Base-by-base conservation (phyloP, 2,329 filamentous ascomycete genomes). In the Karstenula rhodostoma region DNA sequence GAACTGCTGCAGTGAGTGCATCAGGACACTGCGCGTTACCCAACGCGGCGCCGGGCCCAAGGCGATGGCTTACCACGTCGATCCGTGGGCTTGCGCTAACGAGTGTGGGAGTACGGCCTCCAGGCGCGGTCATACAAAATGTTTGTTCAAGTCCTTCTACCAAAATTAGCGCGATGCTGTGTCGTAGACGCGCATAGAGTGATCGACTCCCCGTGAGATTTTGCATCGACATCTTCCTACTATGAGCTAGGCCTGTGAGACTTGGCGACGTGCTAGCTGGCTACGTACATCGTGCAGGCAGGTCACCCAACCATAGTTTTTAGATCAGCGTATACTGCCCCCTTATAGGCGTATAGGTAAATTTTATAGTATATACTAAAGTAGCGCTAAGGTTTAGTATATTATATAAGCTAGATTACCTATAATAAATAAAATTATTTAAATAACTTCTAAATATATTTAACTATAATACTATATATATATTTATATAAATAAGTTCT, bases 1-100 rank as follows among this genome's bases (percentile, higher is more conserved):
- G 29, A 55, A 55, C 52, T 55, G 52, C 42, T 46, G 52, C 52
- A 55, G 40, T 17, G 42, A 25, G 32, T 46, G 52, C 52, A 9
- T 46, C 52, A 55, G 52, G 29, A 35, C 19, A 33, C 27, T 4
- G 52, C 19, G 27, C 52, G 29, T 46, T 46, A 12, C 52, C 42
- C 27, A 55, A 55, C 13, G 42, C 29, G 52, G 52, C 40, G 19
- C 12, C 52, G 42, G 42, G 47, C 42, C 23, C 52, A 35, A n/a
- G 40, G 22, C 17, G 25, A 13, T 47, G 29, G 52, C 52, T 47
- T n/a, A 35, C 29, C 19, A 35, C 25, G 52, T 17, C 40, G 52
- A 55, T 46, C n/a, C 52, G 29, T 25, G 5, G 27, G 40, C 42
- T 27, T 46, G 32, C 52, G 29, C 29, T 27, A 47, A 46, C 42